Percentiles rank a stretch among this genome's conserved stretches.
Conservation (phyloP, 2,329 filamentous ascomycete species). For the Salinomyces thailandicus region DNA sequence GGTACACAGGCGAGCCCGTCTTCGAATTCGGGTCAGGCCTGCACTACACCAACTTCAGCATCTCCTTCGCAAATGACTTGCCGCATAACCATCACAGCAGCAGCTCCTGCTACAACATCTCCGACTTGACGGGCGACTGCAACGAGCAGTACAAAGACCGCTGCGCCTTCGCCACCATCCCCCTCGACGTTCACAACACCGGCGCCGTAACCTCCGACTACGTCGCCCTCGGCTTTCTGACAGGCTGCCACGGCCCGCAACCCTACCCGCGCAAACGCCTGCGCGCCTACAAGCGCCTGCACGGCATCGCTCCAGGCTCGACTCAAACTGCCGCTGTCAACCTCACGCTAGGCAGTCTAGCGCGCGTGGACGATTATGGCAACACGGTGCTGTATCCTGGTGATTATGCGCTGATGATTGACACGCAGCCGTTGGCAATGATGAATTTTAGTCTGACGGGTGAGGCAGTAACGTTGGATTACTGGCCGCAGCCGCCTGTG, state of each 20-base stretch:
- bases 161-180: conserved; percentile 29
- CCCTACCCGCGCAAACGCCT: conserved; percentile 36
- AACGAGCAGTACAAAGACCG: conserved; percentile 23
- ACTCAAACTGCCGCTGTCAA: conserved; percentile 23
- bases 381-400: conserved; percentile 34
- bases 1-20: conserved; percentile 31
- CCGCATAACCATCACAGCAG: not conserved
- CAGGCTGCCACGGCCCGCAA: conserved; percentile 29
- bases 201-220: conserved; percentile 31
- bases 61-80: conserved; percentile 1
- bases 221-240: conserved; percentile 31
- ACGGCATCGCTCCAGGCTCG: conserved; percentile 9
- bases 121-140: conserved; percentile 23
- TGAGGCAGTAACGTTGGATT: conserved; percentile 2
- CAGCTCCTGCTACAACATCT: conserved; percentile 25
- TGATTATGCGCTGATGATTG: conserved; percentile 31
- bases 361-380: conserved; percentile 28
- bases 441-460: conserved; percentile 10
- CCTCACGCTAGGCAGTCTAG: conserved; percentile 30
- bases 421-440: conserved; percentile 30
- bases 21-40: conserved; percentile 35
- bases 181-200: conserved; percentile 28
- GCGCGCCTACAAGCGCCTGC: conserved; percentile 17
- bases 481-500: conserved; percentile 4
- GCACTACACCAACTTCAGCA: conserved; percentile 34